Percentiles rank a stretch among this genome's conserved stretches.
Evolutionary conservation across 148 eudicot genomes (phyloP).

Genomic region (Selenicereus undatus): DNA sequence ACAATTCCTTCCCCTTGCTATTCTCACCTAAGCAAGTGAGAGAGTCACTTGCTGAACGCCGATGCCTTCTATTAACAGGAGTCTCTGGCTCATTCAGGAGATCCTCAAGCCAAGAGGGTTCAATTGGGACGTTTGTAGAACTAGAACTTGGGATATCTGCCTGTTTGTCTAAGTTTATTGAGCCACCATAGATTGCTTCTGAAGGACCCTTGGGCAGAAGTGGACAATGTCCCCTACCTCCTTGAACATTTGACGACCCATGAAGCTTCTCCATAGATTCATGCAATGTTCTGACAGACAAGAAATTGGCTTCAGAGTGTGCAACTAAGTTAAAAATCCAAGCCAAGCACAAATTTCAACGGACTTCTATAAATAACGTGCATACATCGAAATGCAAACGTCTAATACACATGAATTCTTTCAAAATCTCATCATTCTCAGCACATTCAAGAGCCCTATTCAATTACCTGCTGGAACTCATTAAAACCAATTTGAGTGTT

Average conservation of each 20-base stretch:
- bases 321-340: not conserved
- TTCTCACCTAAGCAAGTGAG: conserved; percentile 38
- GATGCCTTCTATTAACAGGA: conserved; percentile 39
- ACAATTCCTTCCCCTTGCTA: conserved; percentile 22
- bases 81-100: conserved; percentile 69
- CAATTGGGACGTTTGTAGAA: conserved; percentile 38
- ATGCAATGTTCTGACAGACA: conserved; percentile 16
- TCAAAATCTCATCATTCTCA: no score
- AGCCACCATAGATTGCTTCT: conserved; percentile 6
- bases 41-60: conserved; percentile 70
- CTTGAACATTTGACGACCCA: conserved; percentile 22
- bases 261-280: conserved; percentile 21
- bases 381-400: not conserved
- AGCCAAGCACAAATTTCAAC: not conserved
- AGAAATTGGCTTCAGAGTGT: not conserved
- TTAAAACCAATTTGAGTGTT: no score
- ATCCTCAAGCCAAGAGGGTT: conserved; percentile 85
- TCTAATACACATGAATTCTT: not conserved
- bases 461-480: no score
- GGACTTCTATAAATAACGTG: not conserved
- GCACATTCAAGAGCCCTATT: no score
- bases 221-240: conserved; percentile 9
- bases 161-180: conserved; percentile 18
- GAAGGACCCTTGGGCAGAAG: conserved; percentile 24
- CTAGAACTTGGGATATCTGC: conserved; percentile 34